Evolutionary conservation across 1,284 basidiomycete genomes (phyloP), one percentile per base, ranked within the genome.

Genomic region (Puccinia polysora): DNA sequence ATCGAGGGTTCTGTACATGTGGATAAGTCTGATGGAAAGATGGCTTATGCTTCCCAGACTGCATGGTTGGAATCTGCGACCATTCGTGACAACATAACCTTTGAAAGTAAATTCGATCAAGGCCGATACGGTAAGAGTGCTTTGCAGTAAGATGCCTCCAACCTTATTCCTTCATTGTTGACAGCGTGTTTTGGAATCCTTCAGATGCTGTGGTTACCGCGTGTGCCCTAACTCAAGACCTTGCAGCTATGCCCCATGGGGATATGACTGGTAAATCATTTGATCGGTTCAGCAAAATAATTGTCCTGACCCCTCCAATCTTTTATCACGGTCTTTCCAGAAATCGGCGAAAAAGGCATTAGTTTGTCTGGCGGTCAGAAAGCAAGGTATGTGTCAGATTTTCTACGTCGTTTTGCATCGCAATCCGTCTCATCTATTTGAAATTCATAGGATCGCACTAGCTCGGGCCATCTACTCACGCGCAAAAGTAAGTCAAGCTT

Each of bases 291-390:
- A 25, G 23, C 40, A 34, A 49, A 7, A 47, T 45, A 20, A n/a
- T n/a, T n/a, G n/a, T n/a, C 12, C 32, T 40, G 28, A 40, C 43
- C 20, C 7, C 4, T n/a, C n/a, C 45, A n/a, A 23, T 18, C 38
- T 30, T 15, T 52, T 53, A 1, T 8, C 23, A 8, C 34, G 34
- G 2, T 32, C 18, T 40, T n/a, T n/a, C n/a, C n/a, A 72, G 70
- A 72, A 56, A 72, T 72, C 40, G 70, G 70, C n/a, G 70, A 72
- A 25, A 72, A 55, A 40, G 70, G 70, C 10, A 64, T 72, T 18
- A 72, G 70, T 58, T n/a, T 72, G 30, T 72, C 70, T 30, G 70
- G 70, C 5, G 70, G 70, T 25, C 70, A 72, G 36, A 72, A 72
- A 47, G 70, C 70, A 28, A 72, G 70, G 70, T 72, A 47, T 40